Percentiles rank a stretch among this genome's conserved stretches.
Evolutionary conservation across 2,329 filamentous ascomycete genomes (phyloP).

Genomic region (Aschersonia sp.): DNA sequence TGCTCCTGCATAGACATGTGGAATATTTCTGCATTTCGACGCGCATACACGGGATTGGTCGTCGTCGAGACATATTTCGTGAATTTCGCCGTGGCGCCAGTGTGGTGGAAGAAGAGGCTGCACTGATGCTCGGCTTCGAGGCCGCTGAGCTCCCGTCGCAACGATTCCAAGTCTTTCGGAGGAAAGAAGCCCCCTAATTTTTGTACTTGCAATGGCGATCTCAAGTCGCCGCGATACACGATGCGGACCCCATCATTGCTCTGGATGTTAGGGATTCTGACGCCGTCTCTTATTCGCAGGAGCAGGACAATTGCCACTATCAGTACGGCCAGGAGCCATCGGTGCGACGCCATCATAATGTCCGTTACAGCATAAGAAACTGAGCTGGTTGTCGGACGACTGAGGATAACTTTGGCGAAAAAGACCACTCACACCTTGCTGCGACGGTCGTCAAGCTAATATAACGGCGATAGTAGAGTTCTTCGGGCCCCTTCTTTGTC

Average conservation of each 20-base stretch:
- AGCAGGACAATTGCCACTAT: neutral
- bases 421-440: too few species aligned
- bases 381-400: too few species aligned
- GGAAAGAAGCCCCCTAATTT: neutral
- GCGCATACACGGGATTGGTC: neutral
- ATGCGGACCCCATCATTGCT: neutral
- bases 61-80: neutral
- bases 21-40: neutral
- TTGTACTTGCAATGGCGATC: neutral
- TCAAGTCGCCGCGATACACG: neutral
- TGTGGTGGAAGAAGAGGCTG: neutral
- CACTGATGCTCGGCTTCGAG: neutral
- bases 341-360: neutral
- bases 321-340: neutral
- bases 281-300: neutral
- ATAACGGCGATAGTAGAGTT: too few species aligned
- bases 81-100: neutral
- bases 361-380: too few species aligned
- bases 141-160: neutral
- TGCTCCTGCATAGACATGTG: neutral
- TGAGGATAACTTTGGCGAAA: too few species aligned
- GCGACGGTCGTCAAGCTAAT: too few species aligned
- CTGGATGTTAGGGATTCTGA: neutral
- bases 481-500: too few species aligned
- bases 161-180: neutral